Percentiles rank a stretch among this genome's conserved stretches.
These are phyloP conservation scores for Cruciata laevipes DNA, from an alignment of 257 asterid species.

Conservation along the genomic window DNA sequence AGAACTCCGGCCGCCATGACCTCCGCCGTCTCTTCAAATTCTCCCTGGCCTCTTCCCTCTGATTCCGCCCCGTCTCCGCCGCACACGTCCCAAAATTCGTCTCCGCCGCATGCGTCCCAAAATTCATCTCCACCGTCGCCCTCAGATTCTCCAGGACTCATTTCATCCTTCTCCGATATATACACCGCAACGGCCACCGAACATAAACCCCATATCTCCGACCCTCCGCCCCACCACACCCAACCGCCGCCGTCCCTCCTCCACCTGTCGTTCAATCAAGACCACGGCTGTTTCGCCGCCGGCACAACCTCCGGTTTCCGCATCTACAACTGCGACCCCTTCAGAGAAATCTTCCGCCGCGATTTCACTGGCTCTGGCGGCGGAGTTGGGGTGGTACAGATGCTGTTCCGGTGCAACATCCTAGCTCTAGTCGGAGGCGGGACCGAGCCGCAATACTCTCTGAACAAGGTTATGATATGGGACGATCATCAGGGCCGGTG, in stretches of 20 bases:
- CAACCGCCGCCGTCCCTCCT: constrained; percentile 40
- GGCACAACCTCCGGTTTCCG: constrained; percentile 83
- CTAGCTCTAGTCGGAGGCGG: constrained; percentile 35
- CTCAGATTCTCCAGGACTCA: not conserved
- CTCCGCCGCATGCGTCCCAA: constrained; percentile 3
- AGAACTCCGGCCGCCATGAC: constrained; percentile 12
- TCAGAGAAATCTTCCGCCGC: constrained; percentile 77
- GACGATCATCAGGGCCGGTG: constrained; percentile 80
- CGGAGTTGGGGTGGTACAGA: constrained; percentile 73
- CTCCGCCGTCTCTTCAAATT: constrained; percentile 19
- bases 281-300: constrained; percentile 70
- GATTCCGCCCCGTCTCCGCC: constrained; percentile 10
- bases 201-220: constrained; percentile 5
- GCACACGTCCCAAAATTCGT: not conserved
- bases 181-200: not conserved
- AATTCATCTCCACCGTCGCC: constrained; percentile 10
- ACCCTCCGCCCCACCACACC: constrained; percentile 7
- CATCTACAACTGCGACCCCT: constrained; percentile 78
- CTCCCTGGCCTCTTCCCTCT: constrained; percentile 20
- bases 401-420: constrained; percentile 83
- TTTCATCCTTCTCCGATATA: constrained; percentile 11
- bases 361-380: constrained; percentile 48
- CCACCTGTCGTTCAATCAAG: constrained; percentile 82
- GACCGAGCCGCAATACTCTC: constrained; percentile 65
- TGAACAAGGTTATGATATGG: constrained; percentile 93